These are phyloP conservation scores for Globisporangium barbulae DNA, from an alignment of 352 stramenopile genomes.

Conservation along the genomic window DNA sequence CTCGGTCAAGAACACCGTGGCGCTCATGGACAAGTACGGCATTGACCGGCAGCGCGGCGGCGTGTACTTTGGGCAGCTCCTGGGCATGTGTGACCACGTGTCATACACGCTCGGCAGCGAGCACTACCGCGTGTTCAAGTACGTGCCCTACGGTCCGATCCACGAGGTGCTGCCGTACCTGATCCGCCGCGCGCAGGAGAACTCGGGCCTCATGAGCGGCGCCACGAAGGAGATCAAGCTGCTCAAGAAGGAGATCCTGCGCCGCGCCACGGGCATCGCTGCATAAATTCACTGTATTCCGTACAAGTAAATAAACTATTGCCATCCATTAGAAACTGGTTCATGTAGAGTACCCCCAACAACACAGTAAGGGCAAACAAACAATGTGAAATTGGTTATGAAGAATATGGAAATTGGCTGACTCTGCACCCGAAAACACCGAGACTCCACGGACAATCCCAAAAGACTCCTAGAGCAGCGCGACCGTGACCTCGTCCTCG, in stretches of 20 bases:
- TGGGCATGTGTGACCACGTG: conserved; percentile 97
- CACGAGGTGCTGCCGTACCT: conserved; percentile 97
- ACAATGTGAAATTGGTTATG: conserved; percentile 1
- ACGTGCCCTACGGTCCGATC: conserved; percentile 97
- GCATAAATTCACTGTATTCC: neutral
- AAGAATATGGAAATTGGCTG: too few species aligned
- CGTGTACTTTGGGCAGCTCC: conserved; percentile 97
- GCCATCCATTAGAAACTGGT: neutral
- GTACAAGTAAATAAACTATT: conserved; percentile 7
- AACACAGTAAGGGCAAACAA: neutral
- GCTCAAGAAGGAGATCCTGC: conserved; percentile 65
- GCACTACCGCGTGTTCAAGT: conserved; percentile 96
- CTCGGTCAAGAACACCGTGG: conserved; percentile 92
- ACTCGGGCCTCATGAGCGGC: conserved; percentile 89
- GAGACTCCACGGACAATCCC: neutral
- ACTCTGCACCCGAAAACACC: neutral
- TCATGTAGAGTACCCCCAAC: too few species aligned
- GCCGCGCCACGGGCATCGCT: conserved; percentile 24
- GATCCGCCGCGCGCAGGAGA: conserved; percentile 95
- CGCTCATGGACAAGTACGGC: conserved; percentile 87
- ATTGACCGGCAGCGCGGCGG: conserved; percentile 72
- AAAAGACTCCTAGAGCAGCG: conserved; percentile 7
- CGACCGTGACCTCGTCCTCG: conserved; percentile 3
- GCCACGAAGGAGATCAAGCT: conserved; percentile 73
- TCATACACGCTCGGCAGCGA: conserved; percentile 93